Conservation (phyloP, 2,329 filamentous ascomycete genomes). For the Neurospora sp. region DNA sequence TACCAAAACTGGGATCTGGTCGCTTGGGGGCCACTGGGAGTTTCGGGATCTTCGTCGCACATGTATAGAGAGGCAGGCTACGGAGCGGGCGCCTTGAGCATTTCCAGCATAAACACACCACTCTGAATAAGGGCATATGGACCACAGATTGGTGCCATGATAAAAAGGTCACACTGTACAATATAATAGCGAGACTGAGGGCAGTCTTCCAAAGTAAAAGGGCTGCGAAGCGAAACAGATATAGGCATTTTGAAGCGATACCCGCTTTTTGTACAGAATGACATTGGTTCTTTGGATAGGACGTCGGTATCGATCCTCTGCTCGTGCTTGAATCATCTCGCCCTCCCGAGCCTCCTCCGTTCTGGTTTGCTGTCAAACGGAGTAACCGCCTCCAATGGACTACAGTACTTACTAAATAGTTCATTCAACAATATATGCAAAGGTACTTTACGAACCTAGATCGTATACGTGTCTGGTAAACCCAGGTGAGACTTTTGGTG, state of each 20-base stretch:
- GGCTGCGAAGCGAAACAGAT: neutral
- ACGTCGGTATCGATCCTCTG: neutral
- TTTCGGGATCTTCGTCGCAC: constrained; percentile 6
- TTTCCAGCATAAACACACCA: constrained; percentile 15
- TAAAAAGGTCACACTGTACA: constrained; percentile 13
- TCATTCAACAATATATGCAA: neutral
- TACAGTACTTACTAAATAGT: neutral
- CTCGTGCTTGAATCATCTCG: neutral
- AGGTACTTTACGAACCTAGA: neutral
- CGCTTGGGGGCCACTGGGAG: constrained; percentile 9
- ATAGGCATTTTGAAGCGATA: neutral
- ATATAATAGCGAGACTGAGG: constrained; percentile 7
- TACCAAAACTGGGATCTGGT: constrained; percentile 12
- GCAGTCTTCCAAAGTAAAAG: neutral
- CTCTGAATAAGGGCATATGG: constrained; percentile 11
- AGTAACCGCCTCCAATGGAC: neutral
- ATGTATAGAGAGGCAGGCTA: constrained; percentile 10
- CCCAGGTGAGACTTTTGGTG: neutral
- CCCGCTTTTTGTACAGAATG: neutral
- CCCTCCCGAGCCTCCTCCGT: neutral
- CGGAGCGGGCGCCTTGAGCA: constrained; percentile 15
- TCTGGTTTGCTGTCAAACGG: neutral
- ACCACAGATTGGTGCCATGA: constrained; percentile 22
- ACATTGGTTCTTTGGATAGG: neutral
- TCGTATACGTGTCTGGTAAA: neutral